These are phyloP conservation scores for Leccinum barrowsii DNA, from an alignment of 768 basidiomycete genomes.

Conservation along the genomic window DNA sequence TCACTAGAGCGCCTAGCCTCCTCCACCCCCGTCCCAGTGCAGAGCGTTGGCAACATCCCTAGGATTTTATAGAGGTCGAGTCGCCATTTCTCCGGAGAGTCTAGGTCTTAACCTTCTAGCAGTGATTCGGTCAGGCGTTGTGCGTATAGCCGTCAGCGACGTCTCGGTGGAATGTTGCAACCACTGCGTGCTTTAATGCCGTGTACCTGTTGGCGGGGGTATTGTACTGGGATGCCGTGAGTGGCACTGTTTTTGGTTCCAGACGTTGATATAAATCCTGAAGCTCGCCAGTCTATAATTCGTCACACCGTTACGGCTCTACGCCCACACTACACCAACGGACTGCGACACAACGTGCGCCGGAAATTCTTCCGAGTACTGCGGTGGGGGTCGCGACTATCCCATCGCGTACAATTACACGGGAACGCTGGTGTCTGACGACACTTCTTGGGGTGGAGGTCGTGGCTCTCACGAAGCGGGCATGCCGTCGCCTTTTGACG, in stretches of 20 bases:
- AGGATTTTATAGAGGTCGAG: constrained; percentile 64
- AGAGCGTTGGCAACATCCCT: constrained; percentile 57
- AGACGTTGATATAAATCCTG: constrained; percentile 40
- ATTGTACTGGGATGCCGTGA: constrained; percentile 48
- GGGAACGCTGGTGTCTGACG: background rate
- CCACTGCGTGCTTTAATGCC: constrained; percentile 42
- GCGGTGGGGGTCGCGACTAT: constrained; percentile 62
- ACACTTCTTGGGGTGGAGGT: background rate
- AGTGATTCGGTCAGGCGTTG: constrained; percentile 38
- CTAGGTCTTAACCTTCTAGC: background rate
- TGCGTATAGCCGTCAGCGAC: constrained; percentile 34
- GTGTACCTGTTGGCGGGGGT: constrained; percentile 41
- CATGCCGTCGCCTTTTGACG: too few relatives aligned
- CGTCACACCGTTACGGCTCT: constrained; percentile 14
- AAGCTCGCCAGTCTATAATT: constrained; percentile 31
- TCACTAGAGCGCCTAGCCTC: constrained; percentile 59
- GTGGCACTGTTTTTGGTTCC: constrained; percentile 14
- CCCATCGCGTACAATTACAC: constrained; percentile 17
- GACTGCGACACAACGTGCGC: constrained; percentile 46
- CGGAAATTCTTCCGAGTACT: constrained; percentile 47
- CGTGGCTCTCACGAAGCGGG: background rate
- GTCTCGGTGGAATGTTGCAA: constrained; percentile 49
- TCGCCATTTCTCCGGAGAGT: background rate
- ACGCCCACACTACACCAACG: constrained; percentile 35
- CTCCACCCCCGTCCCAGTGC: constrained; percentile 46